A percentile compares a stretch with the other conserved stretches of the same genome.
These are phyloP conservation scores for Marasmius tenuissimus DNA, from an alignment of 1,284 basidiomycete species.

Conservation along the genomic window DNA sequence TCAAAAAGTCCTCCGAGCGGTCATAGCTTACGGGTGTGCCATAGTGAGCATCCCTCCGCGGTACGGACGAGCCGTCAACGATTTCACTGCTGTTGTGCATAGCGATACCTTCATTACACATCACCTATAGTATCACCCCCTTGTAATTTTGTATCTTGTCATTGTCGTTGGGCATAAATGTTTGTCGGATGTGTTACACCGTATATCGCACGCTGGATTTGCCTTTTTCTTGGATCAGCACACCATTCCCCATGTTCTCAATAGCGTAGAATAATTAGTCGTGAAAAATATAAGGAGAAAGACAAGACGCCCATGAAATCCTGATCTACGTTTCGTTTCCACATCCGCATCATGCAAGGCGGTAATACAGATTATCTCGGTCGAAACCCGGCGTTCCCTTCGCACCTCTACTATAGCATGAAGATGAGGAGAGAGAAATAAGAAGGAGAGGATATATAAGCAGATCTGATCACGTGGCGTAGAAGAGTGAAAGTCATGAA, in stretches of 20 bases:
- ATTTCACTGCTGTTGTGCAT: no score
- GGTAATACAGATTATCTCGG: background rate
- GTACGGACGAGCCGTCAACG: no score
- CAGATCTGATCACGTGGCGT: background rate
- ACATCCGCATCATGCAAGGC: background rate
- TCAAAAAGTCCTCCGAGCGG: background rate
- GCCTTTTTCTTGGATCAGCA: background rate
- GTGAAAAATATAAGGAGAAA: background rate
- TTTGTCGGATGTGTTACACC: no score
- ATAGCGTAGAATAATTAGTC: slow-evolving; percentile 5
- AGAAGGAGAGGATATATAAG: slow-evolving; percentile 3
- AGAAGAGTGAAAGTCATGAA: slow-evolving; percentile 2
- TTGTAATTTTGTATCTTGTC: no score
- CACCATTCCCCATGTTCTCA: background rate
- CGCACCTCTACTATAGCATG: background rate
- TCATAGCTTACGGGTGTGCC: no score
- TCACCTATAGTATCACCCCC: no score
- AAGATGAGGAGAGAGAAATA: background rate
- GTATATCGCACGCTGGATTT: no score
- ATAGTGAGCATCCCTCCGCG: no score
- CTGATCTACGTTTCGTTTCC: background rate
- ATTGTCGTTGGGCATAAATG: no score
- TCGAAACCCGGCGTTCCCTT: background rate
- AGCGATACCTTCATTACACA: no score
- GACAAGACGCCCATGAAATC: background rate